These are phyloP conservation scores for Phallus indusiatus DNA, from an alignment of 768 basidiomycete genomes.

Conservation along the genomic window DNA sequence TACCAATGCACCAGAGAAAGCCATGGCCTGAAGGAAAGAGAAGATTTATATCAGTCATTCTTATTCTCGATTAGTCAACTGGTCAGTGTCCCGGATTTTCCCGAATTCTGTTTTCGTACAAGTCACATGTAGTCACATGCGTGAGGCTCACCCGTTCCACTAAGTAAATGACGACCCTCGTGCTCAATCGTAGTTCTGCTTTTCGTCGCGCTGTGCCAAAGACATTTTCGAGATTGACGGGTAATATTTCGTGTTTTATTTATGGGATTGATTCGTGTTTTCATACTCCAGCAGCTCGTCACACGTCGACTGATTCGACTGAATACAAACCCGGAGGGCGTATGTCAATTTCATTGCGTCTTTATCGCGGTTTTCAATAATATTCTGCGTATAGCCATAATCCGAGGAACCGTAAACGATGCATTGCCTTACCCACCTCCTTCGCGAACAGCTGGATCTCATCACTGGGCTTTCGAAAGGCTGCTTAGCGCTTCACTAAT, in stretches of 20 bases:
- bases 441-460: constrained; percentile 75
- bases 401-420: constrained; percentile 91
- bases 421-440: constrained; percentile 83
- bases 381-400: constrained; percentile 46
- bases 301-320: neutral
- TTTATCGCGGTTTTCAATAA: neutral
- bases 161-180: neutral
- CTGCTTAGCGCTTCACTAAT: constrained; percentile 80
- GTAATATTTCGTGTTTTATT: neutral
- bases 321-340: neutral
- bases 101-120: too few relatives aligned
- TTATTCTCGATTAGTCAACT: too few relatives aligned
- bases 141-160: neutral
- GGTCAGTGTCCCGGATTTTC: too few relatives aligned
- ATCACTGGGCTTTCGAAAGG: constrained; percentile 92
- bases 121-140: neutral
- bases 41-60: neutral
- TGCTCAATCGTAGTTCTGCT: neutral
- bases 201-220: neutral
- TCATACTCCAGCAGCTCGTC: neutral
- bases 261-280: too few relatives aligned
- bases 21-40: constrained; percentile 36
- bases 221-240: neutral
- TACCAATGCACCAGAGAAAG: constrained; percentile 82
- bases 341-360: neutral